Percentiles rank a stretch among this genome's conserved stretches.
These are phyloP conservation scores for Gossypium raimondii DNA, from an alignment of 345 rosid genomes.

Conservation along the genomic window DNA sequence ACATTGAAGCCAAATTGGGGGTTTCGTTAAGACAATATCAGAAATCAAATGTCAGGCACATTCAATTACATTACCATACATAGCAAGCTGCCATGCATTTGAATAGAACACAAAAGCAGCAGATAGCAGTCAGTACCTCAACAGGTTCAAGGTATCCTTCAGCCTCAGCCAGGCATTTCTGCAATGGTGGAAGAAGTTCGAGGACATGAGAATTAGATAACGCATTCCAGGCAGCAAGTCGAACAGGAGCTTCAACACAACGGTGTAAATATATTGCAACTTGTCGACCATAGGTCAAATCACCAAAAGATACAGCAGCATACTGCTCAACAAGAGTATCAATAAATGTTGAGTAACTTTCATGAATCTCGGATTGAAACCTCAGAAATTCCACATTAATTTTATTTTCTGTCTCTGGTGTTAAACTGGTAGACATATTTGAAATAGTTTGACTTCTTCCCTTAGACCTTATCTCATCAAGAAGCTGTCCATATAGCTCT, in stretches of 20 bases:
- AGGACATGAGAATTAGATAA: slow-evolving; percentile 63
- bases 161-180: slow-evolving; percentile 56
- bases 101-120: background rate
- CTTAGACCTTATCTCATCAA: slow-evolving; percentile 42
- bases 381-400: slow-evolving; percentile 37
- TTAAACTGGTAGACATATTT: slow-evolving; percentile 6
- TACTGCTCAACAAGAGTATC: slow-evolving; percentile 81
- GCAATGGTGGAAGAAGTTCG: slow-evolving; percentile 73
- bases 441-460: slow-evolving; percentile 7
- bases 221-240: slow-evolving; percentile 72
- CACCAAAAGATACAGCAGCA: slow-evolving; percentile 78
- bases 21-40: background rate
- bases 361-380: slow-evolving; percentile 67
- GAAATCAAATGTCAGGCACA: background rate
- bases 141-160: slow-evolving; percentile 73
- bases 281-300: slow-evolving; percentile 68
- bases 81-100: background rate
- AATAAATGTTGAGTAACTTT: slow-evolving; percentile 63
- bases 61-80: background rate
- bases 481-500: slow-evolving; percentile 58
- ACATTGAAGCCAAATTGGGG: background rate
- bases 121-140: slow-evolving; percentile 46
- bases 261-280: slow-evolving; percentile 66
- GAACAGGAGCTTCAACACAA: slow-evolving; percentile 53
- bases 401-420: slow-evolving; percentile 22